Percentiles rank a stretch among this genome's conserved stretches.
Evolutionary conservation across 169 alveolate species (phyloP).

Genomic region (Plasmodium knowlesi): DNA sequence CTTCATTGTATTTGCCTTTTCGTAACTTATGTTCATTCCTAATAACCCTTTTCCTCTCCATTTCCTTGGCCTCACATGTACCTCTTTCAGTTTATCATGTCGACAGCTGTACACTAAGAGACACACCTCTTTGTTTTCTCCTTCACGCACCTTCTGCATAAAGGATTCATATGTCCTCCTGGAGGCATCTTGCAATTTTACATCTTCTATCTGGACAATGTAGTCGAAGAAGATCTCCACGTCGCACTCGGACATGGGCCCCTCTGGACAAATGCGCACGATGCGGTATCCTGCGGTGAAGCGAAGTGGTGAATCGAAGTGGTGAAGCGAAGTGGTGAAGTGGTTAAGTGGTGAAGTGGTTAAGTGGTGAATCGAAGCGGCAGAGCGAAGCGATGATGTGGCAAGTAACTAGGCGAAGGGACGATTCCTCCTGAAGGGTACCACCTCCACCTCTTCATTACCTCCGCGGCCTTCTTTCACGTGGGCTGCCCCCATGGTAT

Average conservation of each 20-base stretch:
- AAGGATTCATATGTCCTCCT: slow-evolving; percentile 76
- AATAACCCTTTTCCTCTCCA: slow-evolving; percentile 86
- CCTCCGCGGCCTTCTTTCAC: not conserved
- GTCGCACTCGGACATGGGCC: slow-evolving; percentile 59
- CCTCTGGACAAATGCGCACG: slow-evolving; percentile 21
- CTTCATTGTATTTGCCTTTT: slow-evolving; percentile 78
- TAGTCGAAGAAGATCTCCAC: slow-evolving; percentile 85
- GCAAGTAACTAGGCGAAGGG: not conserved
- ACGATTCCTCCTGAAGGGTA: not conserved
- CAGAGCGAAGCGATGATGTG: not conserved
- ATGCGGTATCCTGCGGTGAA: slow-evolving; percentile 48
- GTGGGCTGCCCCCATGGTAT: not conserved
- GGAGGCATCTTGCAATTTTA: slow-evolving; percentile 77
- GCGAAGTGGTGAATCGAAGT: not conserved
- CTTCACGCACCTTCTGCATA: slow-evolving; percentile 74
- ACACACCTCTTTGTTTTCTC: slow-evolving; percentile 76
- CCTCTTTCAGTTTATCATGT: slow-evolving; percentile 72
- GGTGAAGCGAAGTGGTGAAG: not conserved
- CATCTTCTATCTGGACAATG: slow-evolving; percentile 79
- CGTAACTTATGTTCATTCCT: slow-evolving; percentile 81
- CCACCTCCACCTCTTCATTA: not conserved
- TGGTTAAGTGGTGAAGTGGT: too few species aligned
- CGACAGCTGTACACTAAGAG: slow-evolving; percentile 80
- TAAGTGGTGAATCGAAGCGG: too few species aligned
- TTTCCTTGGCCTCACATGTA: slow-evolving; percentile 80